A percentile compares a stretch with the other conserved stretches of the same genome.
These are phyloP conservation scores for Wickerhamia fluorescens DNA, from an alignment of 805 yeast species.

Conservation along the genomic window DNA sequence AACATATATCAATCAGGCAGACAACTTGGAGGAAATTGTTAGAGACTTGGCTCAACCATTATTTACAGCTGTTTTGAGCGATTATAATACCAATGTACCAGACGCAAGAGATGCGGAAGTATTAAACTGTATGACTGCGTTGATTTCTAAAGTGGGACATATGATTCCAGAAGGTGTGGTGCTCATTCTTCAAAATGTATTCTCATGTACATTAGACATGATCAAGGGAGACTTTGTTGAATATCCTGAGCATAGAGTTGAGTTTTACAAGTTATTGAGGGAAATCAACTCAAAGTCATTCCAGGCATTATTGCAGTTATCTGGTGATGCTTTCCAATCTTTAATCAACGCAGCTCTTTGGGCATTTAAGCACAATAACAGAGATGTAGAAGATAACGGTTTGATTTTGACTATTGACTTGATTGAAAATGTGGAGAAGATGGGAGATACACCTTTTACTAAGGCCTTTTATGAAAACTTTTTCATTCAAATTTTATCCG, in stretches of 20 bases:
- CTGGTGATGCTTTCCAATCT: constrained; percentile 86
- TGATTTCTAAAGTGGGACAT: constrained; percentile 81
- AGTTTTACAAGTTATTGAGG: constrained; percentile 82
- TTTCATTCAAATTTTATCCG: constrained; percentile 83
- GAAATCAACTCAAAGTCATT: constrained; percentile 83
- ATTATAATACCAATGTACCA: constrained; percentile 81
- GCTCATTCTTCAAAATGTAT: constrained; percentile 78
- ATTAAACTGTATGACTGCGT: constrained; percentile 85
- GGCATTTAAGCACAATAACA: constrained; percentile 97
- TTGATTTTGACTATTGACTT: constrained; percentile 77
- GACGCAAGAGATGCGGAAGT: constrained; percentile 99
- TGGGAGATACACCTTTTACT: constrained; percentile 67
- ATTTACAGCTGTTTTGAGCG: constrained; percentile 79
- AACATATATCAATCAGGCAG: constrained; percentile 82
- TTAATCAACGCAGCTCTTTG: constrained; percentile 91
- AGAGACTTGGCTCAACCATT: constrained; percentile 76
- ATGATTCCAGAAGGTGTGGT: constrained; percentile 87
- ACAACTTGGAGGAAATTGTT: constrained; percentile 76
- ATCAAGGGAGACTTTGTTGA: constrained; percentile 92
- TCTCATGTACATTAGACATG: constrained; percentile 92
- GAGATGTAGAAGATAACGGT: constrained; percentile 94
- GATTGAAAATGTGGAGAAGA: constrained; percentile 72
- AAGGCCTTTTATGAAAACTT: constrained; percentile 83
- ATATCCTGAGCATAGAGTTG: constrained; percentile 96
- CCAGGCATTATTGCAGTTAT: constrained; percentile 77